Evolutionary conservation across 202 grass and related monocot species (phyloP).

Genomic region (Dendrocalamus latiflorus): DNA sequence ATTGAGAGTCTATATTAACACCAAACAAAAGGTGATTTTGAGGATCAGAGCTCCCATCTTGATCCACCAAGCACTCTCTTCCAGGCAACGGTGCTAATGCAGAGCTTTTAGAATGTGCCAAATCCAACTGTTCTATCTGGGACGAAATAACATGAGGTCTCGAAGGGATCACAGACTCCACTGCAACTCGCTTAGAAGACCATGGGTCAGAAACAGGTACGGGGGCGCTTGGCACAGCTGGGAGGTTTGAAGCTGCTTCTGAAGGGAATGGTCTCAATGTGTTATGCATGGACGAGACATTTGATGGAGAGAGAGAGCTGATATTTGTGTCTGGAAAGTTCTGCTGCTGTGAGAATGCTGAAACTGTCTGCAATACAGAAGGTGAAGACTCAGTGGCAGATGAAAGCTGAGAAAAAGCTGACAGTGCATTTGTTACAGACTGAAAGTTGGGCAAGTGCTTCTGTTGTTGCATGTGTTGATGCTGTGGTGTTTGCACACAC

Average conservation of each 20-base stretch:
- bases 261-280: constrained; percentile 41
- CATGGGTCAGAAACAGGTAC: constrained; percentile 48
- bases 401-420: constrained; percentile 38
- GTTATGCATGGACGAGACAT: constrained; percentile 42
- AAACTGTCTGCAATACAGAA: constrained; percentile 31
- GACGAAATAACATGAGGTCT: constrained; percentile 29
- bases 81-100: constrained; percentile 54
- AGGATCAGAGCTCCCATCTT: constrained; percentile 46
- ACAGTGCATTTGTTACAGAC: constrained; percentile 31
- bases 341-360: constrained; percentile 59
- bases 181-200: constrained; percentile 64
- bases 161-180: constrained; percentile 56
- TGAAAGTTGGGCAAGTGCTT: constrained; percentile 35
- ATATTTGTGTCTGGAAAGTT: constrained; percentile 51
- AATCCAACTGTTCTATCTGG: constrained; percentile 51
- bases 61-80: constrained; percentile 59
- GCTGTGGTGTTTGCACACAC: constrained; percentile 25
- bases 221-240: constrained; percentile 46
- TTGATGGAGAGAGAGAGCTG: constrained; percentile 38
- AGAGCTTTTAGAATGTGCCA: constrained; percentile 34
- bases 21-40: constrained; percentile 72
- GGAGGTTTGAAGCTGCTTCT: constrained; percentile 45
- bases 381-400: constrained; percentile 34
- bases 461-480: constrained; percentile 52
- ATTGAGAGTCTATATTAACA: constrained; percentile 70